Conservation (phyloP, 495 filamentous ascomycete species). For the Immersiella caudata region DNA sequence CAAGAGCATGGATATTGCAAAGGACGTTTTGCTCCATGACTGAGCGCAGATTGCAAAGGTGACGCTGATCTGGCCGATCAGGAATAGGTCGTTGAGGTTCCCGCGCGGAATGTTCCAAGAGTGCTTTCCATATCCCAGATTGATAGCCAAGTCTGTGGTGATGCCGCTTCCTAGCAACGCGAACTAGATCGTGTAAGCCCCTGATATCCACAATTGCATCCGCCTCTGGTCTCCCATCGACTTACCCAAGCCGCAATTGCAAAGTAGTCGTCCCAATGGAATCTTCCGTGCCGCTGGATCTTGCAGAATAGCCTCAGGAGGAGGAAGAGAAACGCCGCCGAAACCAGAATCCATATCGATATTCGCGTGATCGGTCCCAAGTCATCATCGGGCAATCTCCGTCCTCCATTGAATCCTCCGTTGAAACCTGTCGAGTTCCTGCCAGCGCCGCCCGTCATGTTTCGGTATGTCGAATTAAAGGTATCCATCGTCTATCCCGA, state of each 20-base stretch:
- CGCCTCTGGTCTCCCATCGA: neutral
- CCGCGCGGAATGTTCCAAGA: constrained; percentile 28
- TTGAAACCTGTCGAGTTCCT: neutral
- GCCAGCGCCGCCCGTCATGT: neutral
- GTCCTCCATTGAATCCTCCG: neutral
- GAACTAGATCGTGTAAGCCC: constrained; percentile 9
- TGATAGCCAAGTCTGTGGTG: constrained; percentile 27
- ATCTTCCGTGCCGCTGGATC: constrained; percentile 26
- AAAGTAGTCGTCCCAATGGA: constrained; percentile 34
- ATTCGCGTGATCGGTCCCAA: constrained; percentile 25
- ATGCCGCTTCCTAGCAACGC: constrained; percentile 29
- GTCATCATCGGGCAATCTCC: constrained; percentile 17
- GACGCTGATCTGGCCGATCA: constrained; percentile 29
- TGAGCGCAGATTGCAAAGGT: constrained; percentile 33
- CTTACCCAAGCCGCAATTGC: constrained; percentile 36
- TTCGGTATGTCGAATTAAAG: neutral
- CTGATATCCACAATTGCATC: neutral
- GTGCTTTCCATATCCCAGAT: constrained; percentile 36
- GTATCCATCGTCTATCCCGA: neutral
- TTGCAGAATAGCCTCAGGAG: constrained; percentile 41
- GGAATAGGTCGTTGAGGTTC: constrained; percentile 29
- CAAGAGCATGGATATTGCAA: constrained; percentile 34
- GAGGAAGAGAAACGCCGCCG: constrained; percentile 32
- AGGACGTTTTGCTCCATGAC: constrained; percentile 40
- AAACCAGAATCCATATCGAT: constrained; percentile 35